Evolutionary conservation across 225 moss, liverwort and hornwort species (phyloP).

Genomic region (Polytrichum formosum): DNA sequence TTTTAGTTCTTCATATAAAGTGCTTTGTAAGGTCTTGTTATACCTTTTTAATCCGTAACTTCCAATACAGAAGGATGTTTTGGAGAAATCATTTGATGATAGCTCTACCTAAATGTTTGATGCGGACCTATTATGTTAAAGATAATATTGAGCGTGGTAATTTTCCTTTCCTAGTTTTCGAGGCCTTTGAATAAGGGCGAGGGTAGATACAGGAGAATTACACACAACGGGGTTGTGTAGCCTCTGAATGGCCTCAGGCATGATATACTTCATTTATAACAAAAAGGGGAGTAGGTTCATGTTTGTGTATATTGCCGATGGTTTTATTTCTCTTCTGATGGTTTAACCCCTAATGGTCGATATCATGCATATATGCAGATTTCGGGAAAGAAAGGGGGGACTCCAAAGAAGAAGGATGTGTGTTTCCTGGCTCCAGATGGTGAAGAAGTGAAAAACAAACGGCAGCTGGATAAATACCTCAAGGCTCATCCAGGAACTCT

Average conservation of each 20-base stretch:
- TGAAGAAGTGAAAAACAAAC: conserved; percentile 86
- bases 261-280: conserved; percentile 6
- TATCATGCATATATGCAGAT: conserved; percentile 44
- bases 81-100: too few species aligned
- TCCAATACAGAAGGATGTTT: too few species aligned
- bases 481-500: conserved; percentile 73
- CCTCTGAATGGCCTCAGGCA: conserved; percentile 4
- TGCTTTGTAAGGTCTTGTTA: too few species aligned
- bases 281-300: conserved; percentile 5
- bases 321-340: conserved; percentile 11
- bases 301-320: conserved; percentile 3
- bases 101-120: too few species aligned
- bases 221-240: neutral
- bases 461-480: conserved; percentile 90
- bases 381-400: conserved; percentile 65
- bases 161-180: too few species aligned
- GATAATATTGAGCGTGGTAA: too few species aligned
- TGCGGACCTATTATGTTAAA: too few species aligned
- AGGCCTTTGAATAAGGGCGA: too few species aligned
- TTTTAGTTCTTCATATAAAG: too few species aligned
- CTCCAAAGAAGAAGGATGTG: conserved; percentile 95
- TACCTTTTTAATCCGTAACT: too few species aligned
- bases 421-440: conserved; percentile 82
- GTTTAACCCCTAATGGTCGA: neutral
- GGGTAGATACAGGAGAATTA: too few species aligned